phyloP scores from a whole-genome alignment of 2,329 filamentous ascomycete genomes.

The Lachnellula cervina region DNA sequence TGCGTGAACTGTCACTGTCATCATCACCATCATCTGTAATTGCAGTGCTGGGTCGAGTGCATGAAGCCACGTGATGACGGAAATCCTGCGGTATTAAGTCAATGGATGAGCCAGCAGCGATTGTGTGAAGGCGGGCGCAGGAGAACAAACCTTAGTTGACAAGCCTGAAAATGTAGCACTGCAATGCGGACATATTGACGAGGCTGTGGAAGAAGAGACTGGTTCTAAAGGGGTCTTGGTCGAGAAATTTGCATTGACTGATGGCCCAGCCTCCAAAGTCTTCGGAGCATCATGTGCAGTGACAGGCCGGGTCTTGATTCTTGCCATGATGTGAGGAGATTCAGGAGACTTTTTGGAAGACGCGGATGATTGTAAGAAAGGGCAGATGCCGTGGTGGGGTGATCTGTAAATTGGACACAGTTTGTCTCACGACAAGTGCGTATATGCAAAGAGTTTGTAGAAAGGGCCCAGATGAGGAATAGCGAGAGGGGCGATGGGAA shows the following conservation, averaged over 20 bases:
- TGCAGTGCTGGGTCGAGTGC: conserved; percentile 18
- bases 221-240: conserved; percentile 4
- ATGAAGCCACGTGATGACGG: conserved; percentile 27
- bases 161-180: conserved; percentile 7
- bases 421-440: conserved; percentile 6
- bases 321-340: conserved; percentile 8
- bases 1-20: conserved; percentile 17
- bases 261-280: neutral
- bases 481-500: too few species aligned
- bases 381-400: neutral
- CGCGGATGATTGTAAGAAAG: neutral
- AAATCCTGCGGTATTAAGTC: conserved; percentile 24
- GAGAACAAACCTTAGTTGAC: conserved; percentile 6
- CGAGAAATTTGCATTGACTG: conserved; percentile 5
- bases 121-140: neutral
- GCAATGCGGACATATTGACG: conserved; percentile 11
- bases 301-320: conserved; percentile 7
- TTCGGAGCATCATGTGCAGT: conserved; percentile 3
- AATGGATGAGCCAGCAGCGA: conserved; percentile 9
- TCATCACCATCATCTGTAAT: conserved; percentile 9
- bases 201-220: conserved; percentile 2
- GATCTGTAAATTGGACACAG: conserved; percentile 1
- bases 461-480: neutral
- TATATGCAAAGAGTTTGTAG: conserved; percentile 10
- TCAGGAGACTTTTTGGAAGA: neutral